Evolutionary conservation across 352 stramenopile species (phyloP), one percentile per base, ranked within the genome.

Genomic region (Phytophthora megakarya): DNA sequence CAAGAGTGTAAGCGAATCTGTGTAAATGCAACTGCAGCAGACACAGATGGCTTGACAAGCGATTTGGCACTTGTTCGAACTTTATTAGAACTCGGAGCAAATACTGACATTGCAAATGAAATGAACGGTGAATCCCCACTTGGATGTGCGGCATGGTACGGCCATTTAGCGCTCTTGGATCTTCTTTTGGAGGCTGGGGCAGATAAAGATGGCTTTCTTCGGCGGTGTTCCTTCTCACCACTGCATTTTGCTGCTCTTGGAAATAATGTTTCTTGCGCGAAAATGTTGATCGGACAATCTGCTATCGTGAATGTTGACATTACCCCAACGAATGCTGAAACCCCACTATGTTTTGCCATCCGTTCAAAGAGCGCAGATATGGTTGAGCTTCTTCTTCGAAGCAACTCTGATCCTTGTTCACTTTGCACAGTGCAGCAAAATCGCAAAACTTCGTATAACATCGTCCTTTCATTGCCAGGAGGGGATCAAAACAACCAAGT

Each of bases 1-100:
- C 72, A 80, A 59, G 78, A 89, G 21, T 89, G 80, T 50, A 87
- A 88, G 53, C 76, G 76, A 1, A 52, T 88, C 25, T 86, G 80
- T 44, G 18, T 39, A 18, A 18, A 46, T 37, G 8, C 15, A 25
- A 22, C 10, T 21, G n/a, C 23, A 33, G 21, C 7, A 4, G 26
- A n/a, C 12, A 30, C 28, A 37, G 37, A 65, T 2, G 57, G 67
- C 16, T 30, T n/a, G 7, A 46, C 50, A 5, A 63, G 51, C 1
- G 50, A 74, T 5, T 59, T 90, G 11, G 75, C 73, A 21, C 52
- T 90, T 12, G 48, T 86, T 39, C 70, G 76, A 7, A 66, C 52
- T 6, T 67, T 90, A 1, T 57, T 90, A 15, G 77, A 88, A 48
- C 47, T 87, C 4, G 81, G 75, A 15, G 73, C 76, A n/a, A 88